A percentile compares a stretch with the other conserved stretches of the same genome.
phyloP scores from a whole-genome alignment of 805 yeast genomes.

The Pichia phayaonensis region DNA sequence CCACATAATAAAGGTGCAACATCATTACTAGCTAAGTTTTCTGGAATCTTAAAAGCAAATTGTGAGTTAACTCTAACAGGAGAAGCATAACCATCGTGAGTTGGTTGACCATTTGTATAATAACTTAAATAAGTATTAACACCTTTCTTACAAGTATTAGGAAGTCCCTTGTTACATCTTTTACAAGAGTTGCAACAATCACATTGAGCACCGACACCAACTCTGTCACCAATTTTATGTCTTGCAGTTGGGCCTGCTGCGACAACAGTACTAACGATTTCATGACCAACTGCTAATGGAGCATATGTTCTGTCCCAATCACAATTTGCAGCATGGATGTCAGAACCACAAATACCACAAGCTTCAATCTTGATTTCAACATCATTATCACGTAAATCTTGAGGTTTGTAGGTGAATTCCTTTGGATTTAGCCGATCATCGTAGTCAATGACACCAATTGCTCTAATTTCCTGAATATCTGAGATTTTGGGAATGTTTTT shows the following conservation, averaged over 20 bases:
- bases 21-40: slow-evolving; percentile 29
- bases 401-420: slow-evolving; percentile 15
- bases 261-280: slow-evolving; percentile 36
- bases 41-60: slow-evolving; percentile 42
- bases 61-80: slow-evolving; percentile 36
- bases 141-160: slow-evolving; percentile 41
- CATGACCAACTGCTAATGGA: slow-evolving; percentile 36
- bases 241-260: slow-evolving; percentile 30
- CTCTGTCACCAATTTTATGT: slow-evolving; percentile 40
- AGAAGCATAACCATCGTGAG: slow-evolving; percentile 45
- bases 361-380: slow-evolving; percentile 38
- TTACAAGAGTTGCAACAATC: slow-evolving; percentile 33
- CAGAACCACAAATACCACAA: slow-evolving; percentile 46
- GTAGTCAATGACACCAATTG: slow-evolving; percentile 15
- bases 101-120: slow-evolving; percentile 37
- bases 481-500: neutral
- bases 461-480: slow-evolving; percentile 8
- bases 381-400: slow-evolving; percentile 17
- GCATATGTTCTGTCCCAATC: slow-evolving; percentile 14
- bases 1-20: slow-evolving; percentile 54
- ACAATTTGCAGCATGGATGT: slow-evolving; percentile 37
- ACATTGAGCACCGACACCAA: slow-evolving; percentile 43
- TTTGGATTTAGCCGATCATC: slow-evolving; percentile 14
- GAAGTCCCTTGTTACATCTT: slow-evolving; percentile 31
- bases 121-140: slow-evolving; percentile 45